phyloP scores from a whole-genome alignment of 225 moss, liverwort and hornwort genomes.

The Bryoerythrophyllum caledonicum region DNA sequence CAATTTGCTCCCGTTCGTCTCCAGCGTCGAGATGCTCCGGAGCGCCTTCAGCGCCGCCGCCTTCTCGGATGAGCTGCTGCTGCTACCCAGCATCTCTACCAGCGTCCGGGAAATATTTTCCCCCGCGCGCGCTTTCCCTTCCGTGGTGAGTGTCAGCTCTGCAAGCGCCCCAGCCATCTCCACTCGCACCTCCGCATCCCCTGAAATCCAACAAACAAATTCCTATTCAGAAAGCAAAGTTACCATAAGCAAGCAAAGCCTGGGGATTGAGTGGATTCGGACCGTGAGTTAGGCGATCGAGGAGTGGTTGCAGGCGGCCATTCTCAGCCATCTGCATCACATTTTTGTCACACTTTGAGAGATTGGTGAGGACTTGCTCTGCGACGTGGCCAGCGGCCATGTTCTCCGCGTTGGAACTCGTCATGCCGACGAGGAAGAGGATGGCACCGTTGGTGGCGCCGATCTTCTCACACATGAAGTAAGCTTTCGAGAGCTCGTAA shows the following conservation, averaged over 20 bases:
- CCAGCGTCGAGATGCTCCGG: slow-evolving; percentile 59
- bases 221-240: too few relatives aligned
- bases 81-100: slow-evolving; percentile 73
- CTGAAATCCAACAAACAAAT: slow-evolving; percentile 29
- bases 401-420: slow-evolving; percentile 71
- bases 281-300: slow-evolving; percentile 74
- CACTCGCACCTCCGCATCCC: slow-evolving; percentile 60
- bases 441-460: slow-evolving; percentile 82
- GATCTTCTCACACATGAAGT: slow-evolving; percentile 75
- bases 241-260: too few relatives aligned
- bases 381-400: slow-evolving; percentile 59
- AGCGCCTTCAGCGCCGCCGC: slow-evolving; percentile 78
- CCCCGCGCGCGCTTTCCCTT: slow-evolving; percentile 72
- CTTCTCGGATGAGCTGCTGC: slow-evolving; percentile 56
- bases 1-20: slow-evolving; percentile 71
- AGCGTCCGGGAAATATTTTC: slow-evolving; percentile 51
- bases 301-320: slow-evolving; percentile 89
- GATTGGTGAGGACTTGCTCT: slow-evolving; percentile 65
- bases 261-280: too few relatives aligned
- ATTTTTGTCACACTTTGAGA: slow-evolving; percentile 72
- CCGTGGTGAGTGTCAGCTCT: slow-evolving; percentile 62
- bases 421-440: slow-evolving; percentile 82
- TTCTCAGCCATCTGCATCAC: slow-evolving; percentile 91
- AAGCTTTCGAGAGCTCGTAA: slow-evolving; percentile 70
- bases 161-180: slow-evolving; percentile 84